Evolutionary conservation across 768 basidiomycete genomes (phyloP).

Genomic region (Trametes meyenii): DNA sequence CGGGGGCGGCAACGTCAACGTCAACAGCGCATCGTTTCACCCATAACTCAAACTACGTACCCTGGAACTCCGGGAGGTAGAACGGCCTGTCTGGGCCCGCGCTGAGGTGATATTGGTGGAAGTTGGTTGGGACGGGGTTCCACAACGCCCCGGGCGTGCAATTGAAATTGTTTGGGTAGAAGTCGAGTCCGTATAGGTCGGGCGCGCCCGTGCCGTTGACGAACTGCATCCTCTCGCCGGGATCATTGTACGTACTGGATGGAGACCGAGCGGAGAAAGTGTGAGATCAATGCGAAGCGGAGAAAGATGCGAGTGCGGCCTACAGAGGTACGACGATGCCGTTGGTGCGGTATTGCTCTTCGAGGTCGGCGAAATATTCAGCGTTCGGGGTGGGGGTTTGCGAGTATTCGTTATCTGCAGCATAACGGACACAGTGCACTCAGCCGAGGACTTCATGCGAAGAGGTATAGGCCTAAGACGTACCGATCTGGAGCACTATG

Average conservation of each 20-base stretch:
- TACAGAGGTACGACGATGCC: slow-evolving; percentile 31
- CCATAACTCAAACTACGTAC: slow-evolving; percentile 44
- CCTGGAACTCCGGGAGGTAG: slow-evolving; percentile 63
- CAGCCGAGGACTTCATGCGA: slow-evolving; percentile 19
- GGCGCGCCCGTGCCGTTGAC: slow-evolving; percentile 35
- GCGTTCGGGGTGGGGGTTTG: slow-evolving; percentile 44
- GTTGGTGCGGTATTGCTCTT: slow-evolving; percentile 15
- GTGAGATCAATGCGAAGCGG: neutral
- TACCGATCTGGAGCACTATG: slow-evolving; percentile 60
- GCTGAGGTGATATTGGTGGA: slow-evolving; percentile 62
- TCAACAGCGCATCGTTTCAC: neutral
- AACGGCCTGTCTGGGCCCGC: slow-evolving; percentile 55
- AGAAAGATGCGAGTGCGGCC: neutral
- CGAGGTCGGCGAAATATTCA: slow-evolving; percentile 27
- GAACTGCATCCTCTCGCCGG: slow-evolving; percentile 30
- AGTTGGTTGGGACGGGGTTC: slow-evolving; percentile 63
- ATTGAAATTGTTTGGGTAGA: slow-evolving; percentile 80
- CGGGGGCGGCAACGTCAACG: neutral
- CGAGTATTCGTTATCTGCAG: slow-evolving; percentile 64
- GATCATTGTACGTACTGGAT: slow-evolving; percentile 32
- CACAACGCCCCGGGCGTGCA: slow-evolving; percentile 72
- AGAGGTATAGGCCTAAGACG: slow-evolving; percentile 41
- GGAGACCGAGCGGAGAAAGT: neutral
- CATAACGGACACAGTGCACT: too few species aligned
- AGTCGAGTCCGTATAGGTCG: slow-evolving; percentile 46